Conservation (phyloP, 2,329 filamentous ascomycete genomes). For the Microcera coccophila region DNA sequence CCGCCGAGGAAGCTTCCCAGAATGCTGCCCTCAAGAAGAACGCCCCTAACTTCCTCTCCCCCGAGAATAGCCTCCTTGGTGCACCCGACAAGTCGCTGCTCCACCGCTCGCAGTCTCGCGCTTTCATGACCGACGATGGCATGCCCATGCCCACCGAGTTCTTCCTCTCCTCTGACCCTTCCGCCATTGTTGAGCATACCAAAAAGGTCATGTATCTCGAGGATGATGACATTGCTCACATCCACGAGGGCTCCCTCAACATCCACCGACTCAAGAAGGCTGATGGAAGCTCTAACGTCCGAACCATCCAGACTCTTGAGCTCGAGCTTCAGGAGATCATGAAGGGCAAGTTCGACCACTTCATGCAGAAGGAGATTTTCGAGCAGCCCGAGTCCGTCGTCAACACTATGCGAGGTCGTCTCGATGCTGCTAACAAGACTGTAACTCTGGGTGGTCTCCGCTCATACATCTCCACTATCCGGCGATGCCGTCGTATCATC, state of each 20-base stretch:
- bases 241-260: conserved; percentile 97
- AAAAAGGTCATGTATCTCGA: conserved; percentile 99
- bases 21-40: conserved; percentile 95
- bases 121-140: conserved; percentile 98
- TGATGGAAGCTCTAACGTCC: conserved; percentile 93
- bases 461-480: conserved; percentile 94
- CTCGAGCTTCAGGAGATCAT: conserved; percentile 99
- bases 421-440: conserved; percentile 88
- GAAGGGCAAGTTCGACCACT: conserved; percentile 99
- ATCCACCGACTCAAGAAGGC: conserved; percentile 98
- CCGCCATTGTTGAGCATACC: conserved; percentile 97
- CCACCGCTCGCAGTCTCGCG: conserved; percentile 96
- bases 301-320: conserved; percentile 97
- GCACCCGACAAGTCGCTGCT: conserved; percentile 96
- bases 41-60: conserved; percentile 62
- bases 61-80: conserved; percentile 63
- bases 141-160: conserved; percentile 98
- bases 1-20: conserved; percentile 91
- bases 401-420: conserved; percentile 99
- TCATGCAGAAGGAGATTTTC: conserved; percentile 99
- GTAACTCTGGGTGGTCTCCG: conserved; percentile 94
- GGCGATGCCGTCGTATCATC: conserved; percentile 93
- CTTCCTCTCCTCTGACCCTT: conserved; percentile 98
- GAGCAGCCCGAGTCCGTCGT: conserved; percentile 99
- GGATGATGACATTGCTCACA: conserved; percentile 99